Percentiles rank a stretch among this genome's conserved stretches.
Evolutionary conservation across 306 rosid genomes (phyloP).

Genomic region (Gastrolobium villosum): DNA sequence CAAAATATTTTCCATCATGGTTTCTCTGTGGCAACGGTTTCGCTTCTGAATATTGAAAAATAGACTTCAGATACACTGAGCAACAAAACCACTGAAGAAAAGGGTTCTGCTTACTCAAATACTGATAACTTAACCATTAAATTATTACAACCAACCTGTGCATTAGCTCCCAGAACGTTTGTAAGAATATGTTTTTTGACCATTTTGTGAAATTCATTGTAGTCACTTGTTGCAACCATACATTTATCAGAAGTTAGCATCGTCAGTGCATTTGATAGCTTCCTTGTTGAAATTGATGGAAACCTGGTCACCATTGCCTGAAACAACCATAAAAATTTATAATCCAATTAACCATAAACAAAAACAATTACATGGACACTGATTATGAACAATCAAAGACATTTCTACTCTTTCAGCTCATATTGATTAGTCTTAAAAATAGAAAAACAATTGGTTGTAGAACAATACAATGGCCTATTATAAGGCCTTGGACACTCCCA

Average conservation of each 20-base stretch:
- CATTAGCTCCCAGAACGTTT: conserved; percentile 75
- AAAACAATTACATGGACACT: neutral
- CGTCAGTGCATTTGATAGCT: conserved; percentile 73
- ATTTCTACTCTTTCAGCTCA: neutral
- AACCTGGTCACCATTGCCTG: conserved; percentile 94
- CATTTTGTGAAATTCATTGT: conserved; percentile 86
- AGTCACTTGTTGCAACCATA: conserved; percentile 95
- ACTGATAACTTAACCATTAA: neutral
- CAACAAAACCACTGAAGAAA: neutral
- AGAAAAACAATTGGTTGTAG: conserved; percentile 18
- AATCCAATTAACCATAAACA: conserved; percentile 30
- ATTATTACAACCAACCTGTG: conserved; percentile 66
- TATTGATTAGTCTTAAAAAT: neutral
- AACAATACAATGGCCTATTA: too few species aligned
- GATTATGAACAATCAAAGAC: neutral
- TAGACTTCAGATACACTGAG: conserved; percentile 5
- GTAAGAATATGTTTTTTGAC: conserved; percentile 72
- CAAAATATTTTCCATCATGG: conserved; percentile 65
- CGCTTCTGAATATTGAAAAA: conserved; percentile 68
- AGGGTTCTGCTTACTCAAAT: neutral
- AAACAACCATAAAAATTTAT: conserved; percentile 26
- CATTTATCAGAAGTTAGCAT: conserved; percentile 77
- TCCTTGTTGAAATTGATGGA: conserved; percentile 84
- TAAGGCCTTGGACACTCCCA: too few species aligned
- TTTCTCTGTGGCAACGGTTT: conserved; percentile 69